Conservation (phyloP, 2,329 filamentous ascomycete genomes). For the Didymella keratinophila region DNA sequence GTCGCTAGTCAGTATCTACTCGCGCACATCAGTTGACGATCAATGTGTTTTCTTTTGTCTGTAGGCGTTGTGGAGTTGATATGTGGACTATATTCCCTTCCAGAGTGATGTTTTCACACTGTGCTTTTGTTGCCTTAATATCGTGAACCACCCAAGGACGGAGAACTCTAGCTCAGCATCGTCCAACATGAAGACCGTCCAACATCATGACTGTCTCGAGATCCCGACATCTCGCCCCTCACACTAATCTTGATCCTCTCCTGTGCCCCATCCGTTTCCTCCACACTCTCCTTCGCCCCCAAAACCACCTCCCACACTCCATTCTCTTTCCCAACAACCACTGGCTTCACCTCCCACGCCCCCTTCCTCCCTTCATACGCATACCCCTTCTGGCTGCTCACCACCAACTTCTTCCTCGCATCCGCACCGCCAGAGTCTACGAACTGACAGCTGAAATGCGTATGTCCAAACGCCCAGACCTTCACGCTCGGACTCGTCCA, state of each 20-base stretch:
- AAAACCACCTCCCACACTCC: constrained; percentile 7
- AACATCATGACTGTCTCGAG: background rate
- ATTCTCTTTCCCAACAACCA: constrained; percentile 10
- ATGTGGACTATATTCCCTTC: too few relatives aligned
- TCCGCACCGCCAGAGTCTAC: too few relatives aligned
- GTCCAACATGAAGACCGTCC: too few relatives aligned
- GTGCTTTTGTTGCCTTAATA: too few relatives aligned
- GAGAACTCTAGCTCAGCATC: too few relatives aligned
- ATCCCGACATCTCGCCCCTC: background rate
- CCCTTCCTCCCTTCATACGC: constrained; percentile 1
- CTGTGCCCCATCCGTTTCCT: background rate
- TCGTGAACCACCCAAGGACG: too few relatives aligned
- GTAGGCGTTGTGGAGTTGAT: too few relatives aligned
- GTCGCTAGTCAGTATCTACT: too few relatives aligned
- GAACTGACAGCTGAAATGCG: constrained; percentile 17
- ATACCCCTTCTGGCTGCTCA: constrained; percentile 24
- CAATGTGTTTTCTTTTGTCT: too few relatives aligned
- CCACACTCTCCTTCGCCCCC: background rate
- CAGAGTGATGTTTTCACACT: too few relatives aligned
- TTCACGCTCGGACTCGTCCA: constrained; percentile 10
- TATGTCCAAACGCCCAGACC: constrained; percentile 12
- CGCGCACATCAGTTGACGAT: too few relatives aligned
- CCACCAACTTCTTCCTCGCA: constrained; percentile 20
- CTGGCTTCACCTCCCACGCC: background rate
- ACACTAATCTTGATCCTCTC: background rate